phyloP scores from a whole-genome alignment of 2,329 filamentous ascomycete genomes.

The Fusarium euwallaceae region DNA sequence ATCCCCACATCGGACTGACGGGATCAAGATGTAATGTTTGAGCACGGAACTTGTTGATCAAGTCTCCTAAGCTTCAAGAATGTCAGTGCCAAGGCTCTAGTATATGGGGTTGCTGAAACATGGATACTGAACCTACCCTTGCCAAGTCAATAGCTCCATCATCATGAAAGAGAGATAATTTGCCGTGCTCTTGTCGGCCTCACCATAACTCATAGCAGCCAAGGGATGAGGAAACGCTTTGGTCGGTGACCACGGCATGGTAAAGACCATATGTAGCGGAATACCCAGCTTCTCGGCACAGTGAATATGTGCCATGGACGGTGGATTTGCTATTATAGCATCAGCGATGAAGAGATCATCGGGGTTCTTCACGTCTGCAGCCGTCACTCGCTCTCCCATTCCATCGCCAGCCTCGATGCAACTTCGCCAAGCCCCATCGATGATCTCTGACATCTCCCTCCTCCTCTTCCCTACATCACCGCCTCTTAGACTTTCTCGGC shows the following conservation, averaged over 20 bases:
- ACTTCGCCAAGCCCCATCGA: constrained; percentile 53
- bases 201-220: constrained; percentile 54
- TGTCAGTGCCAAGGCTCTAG: neutral
- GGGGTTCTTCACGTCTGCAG: constrained; percentile 41
- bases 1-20: constrained; percentile 75
- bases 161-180: constrained; percentile 54
- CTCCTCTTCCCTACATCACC: constrained; percentile 54
- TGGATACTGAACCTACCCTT: constrained; percentile 60
- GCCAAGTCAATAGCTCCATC: constrained; percentile 81
- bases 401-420: constrained; percentile 55
- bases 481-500: constrained; percentile 50
- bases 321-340: constrained; percentile 67
- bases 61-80: constrained; percentile 67
- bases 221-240: constrained; percentile 44
- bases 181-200: constrained; percentile 40
- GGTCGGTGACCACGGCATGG: constrained; percentile 81
- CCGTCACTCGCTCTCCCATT: constrained; percentile 45
- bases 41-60: constrained; percentile 78
- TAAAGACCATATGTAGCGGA: constrained; percentile 66
- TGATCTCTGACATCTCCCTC: constrained; percentile 54
- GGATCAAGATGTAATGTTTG: constrained; percentile 73
- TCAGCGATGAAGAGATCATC: constrained; percentile 64
- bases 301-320: constrained; percentile 65
- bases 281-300: constrained; percentile 64
- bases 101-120: neutral